phyloP scores from a whole-genome alignment of 192 early-diverging fungal genomes.

The Thoreauomyces humboldtii region DNA sequence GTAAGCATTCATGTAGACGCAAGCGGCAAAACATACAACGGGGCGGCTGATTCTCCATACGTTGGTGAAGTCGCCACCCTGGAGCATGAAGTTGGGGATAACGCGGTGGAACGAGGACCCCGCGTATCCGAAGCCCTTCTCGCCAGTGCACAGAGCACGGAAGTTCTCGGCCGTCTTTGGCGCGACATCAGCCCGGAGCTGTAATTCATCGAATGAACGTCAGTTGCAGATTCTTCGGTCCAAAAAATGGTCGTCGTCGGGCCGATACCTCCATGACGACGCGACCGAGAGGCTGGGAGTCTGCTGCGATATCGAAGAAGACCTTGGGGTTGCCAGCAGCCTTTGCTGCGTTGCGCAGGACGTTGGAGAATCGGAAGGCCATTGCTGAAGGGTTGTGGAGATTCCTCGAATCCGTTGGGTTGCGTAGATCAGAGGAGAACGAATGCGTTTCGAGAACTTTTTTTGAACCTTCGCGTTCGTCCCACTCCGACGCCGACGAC shows the following conservation, averaged over 20 bases:
- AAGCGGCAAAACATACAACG: not conserved
- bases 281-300: conserved; percentile 47
- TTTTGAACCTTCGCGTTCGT: too few species aligned
- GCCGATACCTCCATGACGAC: conserved; percentile 53
- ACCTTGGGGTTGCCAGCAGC: conserved; percentile 48
- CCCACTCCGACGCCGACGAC: too few species aligned
- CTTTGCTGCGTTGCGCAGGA: not conserved
- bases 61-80: conserved; percentile 33
- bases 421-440: too few species aligned
- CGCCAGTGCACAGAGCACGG: conserved; percentile 94
- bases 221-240: not conserved
- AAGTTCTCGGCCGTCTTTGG: conserved; percentile 90
- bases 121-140: conserved; percentile 83
- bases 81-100: conserved; percentile 49
- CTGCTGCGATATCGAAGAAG: conserved; percentile 68
- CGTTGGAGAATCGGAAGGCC: conserved; percentile 9
- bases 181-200: conserved; percentile 40
- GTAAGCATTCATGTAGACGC: conserved; percentile 43
- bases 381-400: not conserved
- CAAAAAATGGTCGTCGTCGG: not conserved
- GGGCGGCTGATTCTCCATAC: not conserved
- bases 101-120: conserved; percentile 79
- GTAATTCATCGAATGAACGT: not conserved
- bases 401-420: too few species aligned
- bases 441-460: too few species aligned